These are phyloP conservation scores for Ochetophila trinervis DNA, from an alignment of 306 rosid genomes.

Conservation along the genomic window DNA sequence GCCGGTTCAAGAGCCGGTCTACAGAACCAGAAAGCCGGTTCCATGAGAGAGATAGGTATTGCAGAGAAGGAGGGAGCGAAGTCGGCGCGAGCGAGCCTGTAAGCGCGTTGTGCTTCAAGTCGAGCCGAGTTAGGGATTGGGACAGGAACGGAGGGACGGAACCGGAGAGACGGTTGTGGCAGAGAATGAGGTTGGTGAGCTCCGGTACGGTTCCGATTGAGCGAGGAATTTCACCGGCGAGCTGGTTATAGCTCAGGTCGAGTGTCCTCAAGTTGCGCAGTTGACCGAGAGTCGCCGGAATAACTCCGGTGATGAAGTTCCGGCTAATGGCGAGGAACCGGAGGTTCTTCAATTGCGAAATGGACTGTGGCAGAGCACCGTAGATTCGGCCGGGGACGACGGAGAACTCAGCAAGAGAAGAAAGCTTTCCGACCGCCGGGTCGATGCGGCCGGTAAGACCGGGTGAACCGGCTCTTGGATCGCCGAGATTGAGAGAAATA, in stretches of 20 bases:
- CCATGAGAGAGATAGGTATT: slow-evolving; percentile 78
- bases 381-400: slow-evolving; percentile 82
- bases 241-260: slow-evolving; percentile 85
- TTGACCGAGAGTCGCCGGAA: slow-evolving; percentile 56
- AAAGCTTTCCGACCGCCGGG: slow-evolving; percentile 69
- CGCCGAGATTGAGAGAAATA: slow-evolving; percentile 87
- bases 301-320: slow-evolving; percentile 80
- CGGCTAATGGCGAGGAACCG: slow-evolving; percentile 81
- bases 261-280: slow-evolving; percentile 57
- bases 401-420: slow-evolving; percentile 74
- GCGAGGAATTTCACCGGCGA: slow-evolving; percentile 66
- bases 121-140: slow-evolving; percentile 61
- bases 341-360: slow-evolving; percentile 55
- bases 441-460: slow-evolving; percentile 79
- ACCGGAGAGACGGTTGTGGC: slow-evolving; percentile 82
- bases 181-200: slow-evolving; percentile 70
- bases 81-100: slow-evolving; percentile 61
- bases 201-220: slow-evolving; percentile 61
- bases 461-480: slow-evolving; percentile 79
- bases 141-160: slow-evolving; percentile 68
- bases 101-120: slow-evolving; percentile 75
- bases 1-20: slow-evolving; percentile 53
- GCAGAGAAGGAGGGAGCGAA: slow-evolving; percentile 72
- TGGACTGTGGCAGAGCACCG: slow-evolving; percentile 56
- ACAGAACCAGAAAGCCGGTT: slow-evolving; percentile 67